Percentiles rank a stretch among this genome's conserved stretches.
Evolutionary conservation across 2,329 filamentous ascomycete species (phyloP).

Genomic region (Aspergillus persii): DNA sequence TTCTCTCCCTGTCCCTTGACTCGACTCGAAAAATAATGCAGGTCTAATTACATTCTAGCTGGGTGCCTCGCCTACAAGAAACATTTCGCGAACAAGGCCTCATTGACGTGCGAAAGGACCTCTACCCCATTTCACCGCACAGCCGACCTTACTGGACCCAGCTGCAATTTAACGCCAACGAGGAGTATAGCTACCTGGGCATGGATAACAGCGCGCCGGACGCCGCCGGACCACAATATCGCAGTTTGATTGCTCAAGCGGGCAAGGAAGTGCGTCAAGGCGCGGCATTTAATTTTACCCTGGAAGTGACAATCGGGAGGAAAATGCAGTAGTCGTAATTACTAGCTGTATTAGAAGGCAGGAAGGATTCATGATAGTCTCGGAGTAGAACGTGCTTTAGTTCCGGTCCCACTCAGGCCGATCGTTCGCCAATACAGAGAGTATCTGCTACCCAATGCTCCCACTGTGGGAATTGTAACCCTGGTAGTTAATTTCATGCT

Average conservation of each 20-base stretch:
- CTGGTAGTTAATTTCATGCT: too few relatives aligned
- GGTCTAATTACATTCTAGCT: not conserved
- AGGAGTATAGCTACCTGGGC: constrained; percentile 1
- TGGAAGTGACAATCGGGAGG: not conserved
- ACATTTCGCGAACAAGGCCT: not conserved
- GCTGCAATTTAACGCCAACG: constrained; percentile 2
- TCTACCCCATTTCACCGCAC: not conserved
- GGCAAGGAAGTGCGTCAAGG: not conserved
- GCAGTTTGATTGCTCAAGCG: not conserved
- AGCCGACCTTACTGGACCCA: not conserved
- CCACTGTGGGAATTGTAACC: too few relatives aligned
- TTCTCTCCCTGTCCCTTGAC: not conserved
- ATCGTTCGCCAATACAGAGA: too few relatives aligned
- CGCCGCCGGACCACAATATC: not conserved
- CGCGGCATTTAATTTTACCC: not conserved
- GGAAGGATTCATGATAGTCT: too few relatives aligned
- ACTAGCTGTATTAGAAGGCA: too few relatives aligned
- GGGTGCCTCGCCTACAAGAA: not conserved
- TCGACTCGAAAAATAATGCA: not conserved
- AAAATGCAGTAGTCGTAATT: not conserved
- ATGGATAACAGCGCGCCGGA: constrained; percentile 1
- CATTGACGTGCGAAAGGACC: not conserved
- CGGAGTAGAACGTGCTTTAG: too few relatives aligned
- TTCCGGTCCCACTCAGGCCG: too few relatives aligned
- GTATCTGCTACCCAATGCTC: too few relatives aligned